Evolutionary conservation across 306 rosid species (phyloP).

Genomic region (Purshia tridentata): DNA sequence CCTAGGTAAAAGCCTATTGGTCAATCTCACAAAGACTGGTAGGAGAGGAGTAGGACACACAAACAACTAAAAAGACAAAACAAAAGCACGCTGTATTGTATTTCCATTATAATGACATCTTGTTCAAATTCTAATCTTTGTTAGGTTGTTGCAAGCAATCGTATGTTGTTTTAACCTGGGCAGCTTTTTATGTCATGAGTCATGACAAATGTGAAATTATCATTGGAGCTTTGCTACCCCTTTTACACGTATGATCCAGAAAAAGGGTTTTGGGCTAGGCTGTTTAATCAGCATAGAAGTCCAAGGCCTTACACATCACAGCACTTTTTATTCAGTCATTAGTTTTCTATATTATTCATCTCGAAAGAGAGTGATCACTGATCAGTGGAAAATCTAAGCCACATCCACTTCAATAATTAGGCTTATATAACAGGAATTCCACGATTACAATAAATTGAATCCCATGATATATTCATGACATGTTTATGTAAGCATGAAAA

Average conservation of each 20-base stretch:
- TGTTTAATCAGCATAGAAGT: background rate
- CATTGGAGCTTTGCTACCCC: background rate
- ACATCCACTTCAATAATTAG: background rate
- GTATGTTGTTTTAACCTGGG: background rate
- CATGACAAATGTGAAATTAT: background rate
- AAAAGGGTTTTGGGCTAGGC: background rate
- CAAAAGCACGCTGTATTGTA: background rate
- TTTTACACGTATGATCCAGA: background rate
- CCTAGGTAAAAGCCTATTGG: background rate
- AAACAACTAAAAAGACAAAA: background rate
- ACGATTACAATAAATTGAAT: background rate
- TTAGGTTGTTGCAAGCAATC: too few relatives aligned
- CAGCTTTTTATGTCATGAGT: background rate
- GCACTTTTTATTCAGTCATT: background rate
- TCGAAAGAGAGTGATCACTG: background rate
- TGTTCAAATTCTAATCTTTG: background rate
- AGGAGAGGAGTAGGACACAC: too few relatives aligned
- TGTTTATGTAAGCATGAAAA: background rate
- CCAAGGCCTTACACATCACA: background rate
- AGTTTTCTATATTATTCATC: background rate
- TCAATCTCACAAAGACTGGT: conserved; percentile 1
- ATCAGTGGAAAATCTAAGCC: background rate
- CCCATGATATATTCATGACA: too few relatives aligned
- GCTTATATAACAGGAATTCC: background rate
- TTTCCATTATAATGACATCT: background rate